A percentile compares a stretch with the other conserved stretches of the same genome.
Conservation (phyloP, 306 rosid species). For the Fragaria nilgerrensis region DNA sequence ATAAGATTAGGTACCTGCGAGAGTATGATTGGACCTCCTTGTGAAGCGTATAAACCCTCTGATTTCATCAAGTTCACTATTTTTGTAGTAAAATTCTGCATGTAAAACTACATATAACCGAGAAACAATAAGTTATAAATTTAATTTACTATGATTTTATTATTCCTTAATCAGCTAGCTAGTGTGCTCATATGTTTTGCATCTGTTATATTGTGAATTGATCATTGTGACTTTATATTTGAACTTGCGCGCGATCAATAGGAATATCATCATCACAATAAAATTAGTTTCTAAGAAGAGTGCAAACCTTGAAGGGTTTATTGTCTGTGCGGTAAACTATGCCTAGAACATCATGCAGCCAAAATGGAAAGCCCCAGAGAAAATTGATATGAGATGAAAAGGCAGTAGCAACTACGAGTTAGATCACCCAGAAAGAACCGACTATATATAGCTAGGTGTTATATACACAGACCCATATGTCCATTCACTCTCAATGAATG, state of each 20-base stretch:
- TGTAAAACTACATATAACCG: slow-evolving; percentile 44
- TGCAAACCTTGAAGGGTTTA: slow-evolving; percentile 61
- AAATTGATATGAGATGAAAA: background rate
- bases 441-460: background rate
- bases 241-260: background rate
- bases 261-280: background rate
- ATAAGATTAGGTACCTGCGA: slow-evolving; percentile 43
- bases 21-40: slow-evolving; percentile 82
- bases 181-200: no score
- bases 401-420: background rate
- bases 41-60: slow-evolving; percentile 63
- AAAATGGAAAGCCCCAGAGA: slow-evolving; percentile 70
- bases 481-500: slow-evolving; percentile 80
- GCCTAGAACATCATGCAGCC: slow-evolving; percentile 70
- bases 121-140: background rate
- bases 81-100: slow-evolving; percentile 72
- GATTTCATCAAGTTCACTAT: slow-evolving; percentile 67
- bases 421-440: background rate
- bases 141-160: no score
- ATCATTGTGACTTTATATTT: background rate
- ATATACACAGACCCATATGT: slow-evolving; percentile 42
- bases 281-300: background rate
- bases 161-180: no score
- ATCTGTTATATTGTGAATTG: background rate
- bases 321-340: slow-evolving; percentile 74